These are phyloP conservation scores for Hortaea sp. DNA, from an alignment of 2,329 filamentous ascomycete genomes.

Conservation along the genomic window DNA sequence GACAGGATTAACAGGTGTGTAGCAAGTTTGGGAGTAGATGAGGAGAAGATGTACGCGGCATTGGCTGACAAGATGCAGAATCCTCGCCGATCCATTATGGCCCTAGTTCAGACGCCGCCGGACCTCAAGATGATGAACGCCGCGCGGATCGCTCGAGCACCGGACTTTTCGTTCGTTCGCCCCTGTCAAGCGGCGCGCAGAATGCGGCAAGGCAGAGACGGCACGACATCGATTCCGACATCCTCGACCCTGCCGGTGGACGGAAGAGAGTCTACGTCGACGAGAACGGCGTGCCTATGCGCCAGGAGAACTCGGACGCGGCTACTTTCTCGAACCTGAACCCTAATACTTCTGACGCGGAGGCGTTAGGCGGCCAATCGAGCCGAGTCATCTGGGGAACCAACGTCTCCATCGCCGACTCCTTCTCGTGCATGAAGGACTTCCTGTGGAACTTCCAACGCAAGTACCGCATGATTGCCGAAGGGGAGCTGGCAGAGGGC, in stretches of 20 bases:
- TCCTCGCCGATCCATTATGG: slow-evolving; percentile 90
- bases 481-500: slow-evolving; percentile 64
- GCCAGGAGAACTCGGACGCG: slow-evolving; percentile 44
- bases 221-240: slow-evolving; percentile 79
- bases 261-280: slow-evolving; percentile 54
- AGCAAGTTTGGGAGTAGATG: neutral
- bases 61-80: slow-evolving; percentile 44
- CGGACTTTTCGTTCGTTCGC: slow-evolving; percentile 68
- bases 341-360: slow-evolving; percentile 84
- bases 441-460: slow-evolving; percentile 85
- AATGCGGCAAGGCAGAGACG: slow-evolving; percentile 52
- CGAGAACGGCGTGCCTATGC: slow-evolving; percentile 51
- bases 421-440: slow-evolving; percentile 77
- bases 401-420: slow-evolving; percentile 87
- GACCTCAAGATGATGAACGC: slow-evolving; percentile 33
- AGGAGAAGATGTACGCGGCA: neutral
- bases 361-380: slow-evolving; percentile 71
- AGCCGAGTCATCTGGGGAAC: slow-evolving; percentile 92
- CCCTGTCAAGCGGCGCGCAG: slow-evolving; percentile 43
- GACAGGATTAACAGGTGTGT: slow-evolving; percentile 29
- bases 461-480: slow-evolving; percentile 87
- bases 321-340: slow-evolving; percentile 59
- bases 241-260: slow-evolving; percentile 43
- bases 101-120: slow-evolving; percentile 58
- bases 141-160: slow-evolving; percentile 59